Evolutionary conservation across 2,329 filamentous ascomycete species (phyloP).

Genomic region (Fusarium pininemorale): DNA sequence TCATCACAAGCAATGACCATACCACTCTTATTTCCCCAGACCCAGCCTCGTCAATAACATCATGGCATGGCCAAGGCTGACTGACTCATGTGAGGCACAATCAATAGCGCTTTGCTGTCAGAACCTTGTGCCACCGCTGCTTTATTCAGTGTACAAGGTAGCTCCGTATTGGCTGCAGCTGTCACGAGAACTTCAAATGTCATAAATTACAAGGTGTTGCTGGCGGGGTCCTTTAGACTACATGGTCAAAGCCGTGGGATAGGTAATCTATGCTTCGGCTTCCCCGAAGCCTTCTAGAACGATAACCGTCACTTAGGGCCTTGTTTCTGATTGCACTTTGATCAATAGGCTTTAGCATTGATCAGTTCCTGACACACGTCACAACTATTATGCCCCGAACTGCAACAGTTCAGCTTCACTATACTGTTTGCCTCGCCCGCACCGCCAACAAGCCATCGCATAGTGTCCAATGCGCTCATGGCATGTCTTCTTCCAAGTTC

Average conservation of each 20-base stretch:
- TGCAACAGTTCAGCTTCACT: neutral
- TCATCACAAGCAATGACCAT: constrained; percentile 20
- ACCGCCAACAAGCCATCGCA: neutral
- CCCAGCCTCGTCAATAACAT: constrained; percentile 3
- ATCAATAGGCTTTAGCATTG: neutral
- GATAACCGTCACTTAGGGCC: neutral
- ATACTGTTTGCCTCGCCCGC: neutral
- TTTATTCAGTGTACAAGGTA: neutral
- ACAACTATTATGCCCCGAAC: neutral
- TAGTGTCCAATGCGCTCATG: neutral
- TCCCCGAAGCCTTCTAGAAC: constrained; percentile 33
- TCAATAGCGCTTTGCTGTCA: neutral
- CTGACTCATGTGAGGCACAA: neutral
- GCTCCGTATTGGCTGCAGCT: neutral
- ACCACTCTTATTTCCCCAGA: constrained; percentile 22
- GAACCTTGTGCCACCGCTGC: neutral
- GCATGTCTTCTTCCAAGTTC: neutral
- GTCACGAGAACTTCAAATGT: constrained; percentile 11
- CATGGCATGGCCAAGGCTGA: neutral
- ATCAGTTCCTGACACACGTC: neutral
- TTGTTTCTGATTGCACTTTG: neutral
- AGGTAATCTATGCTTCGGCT: constrained; percentile 18
- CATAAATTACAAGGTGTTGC: constrained; percentile 10
- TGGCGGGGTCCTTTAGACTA: neutral
- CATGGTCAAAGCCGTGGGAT: neutral